Conservation (phyloP, 2,329 filamentous ascomycete genomes). For the Tolypocladium pustulatum region DNA sequence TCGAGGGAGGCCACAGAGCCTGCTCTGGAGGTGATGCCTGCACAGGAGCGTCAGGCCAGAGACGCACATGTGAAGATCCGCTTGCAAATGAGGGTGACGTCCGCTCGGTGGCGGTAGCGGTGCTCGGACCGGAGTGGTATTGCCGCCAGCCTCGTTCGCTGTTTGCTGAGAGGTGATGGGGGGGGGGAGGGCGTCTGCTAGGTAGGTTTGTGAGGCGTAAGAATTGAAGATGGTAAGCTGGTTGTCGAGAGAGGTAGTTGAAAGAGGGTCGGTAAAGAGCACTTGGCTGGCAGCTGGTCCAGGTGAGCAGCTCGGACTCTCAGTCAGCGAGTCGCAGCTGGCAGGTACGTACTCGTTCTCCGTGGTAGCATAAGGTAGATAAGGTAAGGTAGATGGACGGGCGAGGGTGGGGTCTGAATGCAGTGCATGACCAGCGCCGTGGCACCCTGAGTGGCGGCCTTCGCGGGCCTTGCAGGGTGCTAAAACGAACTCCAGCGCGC, state of each 20-base stretch:
- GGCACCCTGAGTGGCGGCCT: neutral
- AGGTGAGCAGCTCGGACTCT: neutral
- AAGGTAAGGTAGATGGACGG: too few relatives aligned
- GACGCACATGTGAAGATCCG: constrained; percentile 4
- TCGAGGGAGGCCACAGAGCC: neutral
- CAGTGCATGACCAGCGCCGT: neutral
- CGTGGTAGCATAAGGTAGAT: too few relatives aligned
- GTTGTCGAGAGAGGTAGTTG: neutral
- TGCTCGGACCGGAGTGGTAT: neutral
- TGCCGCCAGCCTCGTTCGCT: neutral
- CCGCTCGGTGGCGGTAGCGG: neutral
- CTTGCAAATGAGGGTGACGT: neutral
- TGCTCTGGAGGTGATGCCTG: constrained; percentile 2
- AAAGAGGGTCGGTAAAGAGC: neutral
- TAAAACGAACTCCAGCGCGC: neutral
- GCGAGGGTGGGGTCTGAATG: neutral
- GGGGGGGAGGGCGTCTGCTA: neutral
- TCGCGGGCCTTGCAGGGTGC: neutral
- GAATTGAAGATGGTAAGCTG: neutral
- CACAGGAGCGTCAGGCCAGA: neutral
- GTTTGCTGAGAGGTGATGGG: neutral
- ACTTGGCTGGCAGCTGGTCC: neutral
- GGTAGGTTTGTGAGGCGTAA: neutral
- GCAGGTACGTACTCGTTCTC: neutral
- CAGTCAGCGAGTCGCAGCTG: neutral